Evolutionary conservation across 1,139 yeast genomes (phyloP).

Genomic region (Arxiozyma heterogenica): DNA sequence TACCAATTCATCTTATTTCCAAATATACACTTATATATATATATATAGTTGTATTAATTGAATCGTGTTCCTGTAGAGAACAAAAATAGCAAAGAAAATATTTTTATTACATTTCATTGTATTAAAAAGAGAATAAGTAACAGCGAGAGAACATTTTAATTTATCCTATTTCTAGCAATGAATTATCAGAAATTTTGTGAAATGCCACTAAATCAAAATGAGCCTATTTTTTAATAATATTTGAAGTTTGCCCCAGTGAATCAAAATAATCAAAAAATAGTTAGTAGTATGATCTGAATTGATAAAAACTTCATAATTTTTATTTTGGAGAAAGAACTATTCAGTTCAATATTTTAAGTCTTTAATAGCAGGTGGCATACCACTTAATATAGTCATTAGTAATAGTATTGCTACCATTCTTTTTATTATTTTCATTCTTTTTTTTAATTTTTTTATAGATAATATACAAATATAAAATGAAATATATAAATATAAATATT

Average conservation of each 20-base stretch:
- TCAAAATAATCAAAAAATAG: too few species aligned
- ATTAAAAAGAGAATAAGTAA: neutral
- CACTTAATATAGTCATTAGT: too few species aligned
- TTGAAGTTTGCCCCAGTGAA: neutral
- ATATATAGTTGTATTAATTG: too few species aligned
- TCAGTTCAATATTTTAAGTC: neutral
- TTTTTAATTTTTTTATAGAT: neutral
- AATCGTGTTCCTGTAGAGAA: neutral
- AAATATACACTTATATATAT: too few species aligned
- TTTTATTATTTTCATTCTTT: too few species aligned
- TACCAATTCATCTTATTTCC: too few species aligned
- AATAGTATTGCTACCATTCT: too few species aligned
- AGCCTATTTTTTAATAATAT: neutral
- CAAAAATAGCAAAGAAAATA: neutral
- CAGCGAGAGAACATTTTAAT: neutral
- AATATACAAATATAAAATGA: conserved; percentile 2
- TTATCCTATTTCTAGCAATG: neutral
- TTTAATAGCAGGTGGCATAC: neutral
- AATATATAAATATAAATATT: neutral
- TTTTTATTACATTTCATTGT: too few species aligned
- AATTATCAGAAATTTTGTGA: too few species aligned
- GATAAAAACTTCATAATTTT: too few species aligned
- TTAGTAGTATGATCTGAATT: too few species aligned
- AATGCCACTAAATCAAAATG: neutral
- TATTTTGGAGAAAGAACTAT: too few species aligned